Conservation (phyloP, 441 rosid genomes). For the Metrosideros polymorpha region DNA sequence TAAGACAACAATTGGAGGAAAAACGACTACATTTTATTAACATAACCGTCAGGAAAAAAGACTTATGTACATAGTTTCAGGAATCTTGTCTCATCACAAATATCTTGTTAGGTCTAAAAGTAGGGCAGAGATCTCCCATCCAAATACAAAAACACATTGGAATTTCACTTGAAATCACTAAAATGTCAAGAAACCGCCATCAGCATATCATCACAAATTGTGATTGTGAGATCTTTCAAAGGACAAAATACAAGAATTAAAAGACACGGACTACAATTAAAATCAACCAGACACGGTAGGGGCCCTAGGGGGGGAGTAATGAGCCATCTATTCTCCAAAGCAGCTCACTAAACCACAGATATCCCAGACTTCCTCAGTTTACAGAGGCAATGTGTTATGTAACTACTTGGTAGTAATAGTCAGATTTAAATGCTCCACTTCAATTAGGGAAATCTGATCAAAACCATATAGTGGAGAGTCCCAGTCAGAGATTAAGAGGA, state of each 20-base stretch:
- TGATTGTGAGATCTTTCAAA: background rate
- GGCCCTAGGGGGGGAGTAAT: background rate
- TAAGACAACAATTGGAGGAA: background rate
- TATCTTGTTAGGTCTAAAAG: background rate
- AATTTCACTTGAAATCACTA: background rate
- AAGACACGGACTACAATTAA: background rate
- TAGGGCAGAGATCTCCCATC: background rate
- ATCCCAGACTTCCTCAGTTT: background rate
- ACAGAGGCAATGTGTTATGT: background rate
- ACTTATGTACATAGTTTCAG: background rate
- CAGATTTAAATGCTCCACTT: background rate
- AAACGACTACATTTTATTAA: background rate
- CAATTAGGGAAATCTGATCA: background rate
- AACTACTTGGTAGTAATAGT: background rate
- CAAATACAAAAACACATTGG: background rate
- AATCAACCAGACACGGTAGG: background rate
- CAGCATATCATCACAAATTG: background rate
- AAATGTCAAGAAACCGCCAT: background rate
- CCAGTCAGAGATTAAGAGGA: background rate
- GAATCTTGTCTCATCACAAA: background rate
- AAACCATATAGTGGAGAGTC: background rate
- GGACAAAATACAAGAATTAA: background rate
- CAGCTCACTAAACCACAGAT: background rate
- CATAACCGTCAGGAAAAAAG: background rate
- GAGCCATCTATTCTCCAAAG: background rate